Evolutionary conservation across 495 filamentous ascomycete genomes (phyloP), one percentile per base, ranked within the genome.

Genomic region (Bacidia gigantensis): DNA sequence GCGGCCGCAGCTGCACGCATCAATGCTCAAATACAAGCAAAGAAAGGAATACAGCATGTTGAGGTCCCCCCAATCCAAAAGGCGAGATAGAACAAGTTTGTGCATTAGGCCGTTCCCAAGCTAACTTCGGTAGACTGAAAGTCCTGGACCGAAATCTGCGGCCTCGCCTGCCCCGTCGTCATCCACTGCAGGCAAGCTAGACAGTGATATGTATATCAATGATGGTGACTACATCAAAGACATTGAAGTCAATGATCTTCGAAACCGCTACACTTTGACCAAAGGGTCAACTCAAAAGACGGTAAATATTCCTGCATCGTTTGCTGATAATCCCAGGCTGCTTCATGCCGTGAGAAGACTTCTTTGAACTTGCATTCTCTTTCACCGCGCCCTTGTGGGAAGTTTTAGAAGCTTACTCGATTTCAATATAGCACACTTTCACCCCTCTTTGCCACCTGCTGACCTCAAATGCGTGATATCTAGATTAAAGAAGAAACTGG

Each of bases 401-500:
- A 46, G 64, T 71, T 73, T 71, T 78, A 68, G 72, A 83, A 84
- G 87, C 88, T 95, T 87, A 95, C 87, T 74, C 69, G 66, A 73
- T 75, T 78, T 74, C 76, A 72, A 69, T 74, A 73, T 81, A 86
- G 82, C 81, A 84, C 76, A 72, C 73, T 67, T 62, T 74, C 64
- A 72, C 67, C 73, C 81, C 83, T 86, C 81, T 78, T 80, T 89
- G 85, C 82, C 87, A 87, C 84, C 83, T 93, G 89, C 92, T 98
- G 83, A 98, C 92, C 80, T 83, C 78, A 67, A 68, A 71, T 84
- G 78, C 84, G 78, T 92, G 85, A 80, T 65, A 86, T 87, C 66
- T 95, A 98, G 92, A 98, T 98, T 60, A 94, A 95, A 86, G 89
- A 97, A 73, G 86, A 96, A 64, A 96, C 92, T 84, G 92, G 92